A percentile compares a stretch with the other conserved stretches of the same genome.
These are phyloP conservation scores for Thermomucor indicae-seudaticae DNA, from an alignment of 371 early-diverging fungal species.

Conservation along the genomic window DNA sequence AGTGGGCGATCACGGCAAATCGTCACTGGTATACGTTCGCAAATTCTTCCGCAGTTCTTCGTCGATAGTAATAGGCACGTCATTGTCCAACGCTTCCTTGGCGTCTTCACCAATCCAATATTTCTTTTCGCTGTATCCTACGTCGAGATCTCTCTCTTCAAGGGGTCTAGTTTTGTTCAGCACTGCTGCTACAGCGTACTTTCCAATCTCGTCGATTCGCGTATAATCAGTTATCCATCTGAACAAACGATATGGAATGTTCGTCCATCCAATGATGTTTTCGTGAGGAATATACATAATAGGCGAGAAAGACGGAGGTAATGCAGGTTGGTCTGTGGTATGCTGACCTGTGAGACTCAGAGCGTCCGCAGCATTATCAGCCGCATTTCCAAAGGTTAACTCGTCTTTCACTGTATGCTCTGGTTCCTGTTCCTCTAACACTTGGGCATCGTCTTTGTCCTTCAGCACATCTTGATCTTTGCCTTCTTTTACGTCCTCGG, in stretches of 20 bases:
- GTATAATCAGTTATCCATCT: constrained; percentile 58
- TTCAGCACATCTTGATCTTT: no score
- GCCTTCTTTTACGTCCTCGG: background rate
- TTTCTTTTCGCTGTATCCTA: constrained; percentile 51
- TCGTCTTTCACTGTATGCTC: background rate
- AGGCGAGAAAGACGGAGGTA: constrained; percentile 48
- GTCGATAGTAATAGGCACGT: constrained; percentile 36
- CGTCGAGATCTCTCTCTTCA: constrained; percentile 43
- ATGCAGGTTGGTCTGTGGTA: no score
- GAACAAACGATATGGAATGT: constrained; percentile 58
- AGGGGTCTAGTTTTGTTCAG: constrained; percentile 53
- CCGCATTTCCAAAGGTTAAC: no score
- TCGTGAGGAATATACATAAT: constrained; percentile 65
- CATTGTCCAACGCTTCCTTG: constrained; percentile 24
- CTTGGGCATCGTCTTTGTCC: background rate
- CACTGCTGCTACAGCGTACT: constrained; percentile 51
- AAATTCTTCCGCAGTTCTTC: constrained; percentile 27
- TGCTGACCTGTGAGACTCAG: background rate
- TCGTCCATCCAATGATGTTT: constrained; percentile 65
- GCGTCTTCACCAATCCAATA: constrained; percentile 49
- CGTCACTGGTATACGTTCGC: constrained; percentile 35
- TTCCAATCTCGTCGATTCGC: constrained; percentile 54
- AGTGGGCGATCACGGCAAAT: constrained; percentile 3
- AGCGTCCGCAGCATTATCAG: background rate
- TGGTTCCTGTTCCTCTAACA: constrained; percentile 2